These are phyloP conservation scores for Aspergillus sparsus DNA, from an alignment of 495 filamentous ascomycete genomes.

Conservation along the genomic window DNA sequence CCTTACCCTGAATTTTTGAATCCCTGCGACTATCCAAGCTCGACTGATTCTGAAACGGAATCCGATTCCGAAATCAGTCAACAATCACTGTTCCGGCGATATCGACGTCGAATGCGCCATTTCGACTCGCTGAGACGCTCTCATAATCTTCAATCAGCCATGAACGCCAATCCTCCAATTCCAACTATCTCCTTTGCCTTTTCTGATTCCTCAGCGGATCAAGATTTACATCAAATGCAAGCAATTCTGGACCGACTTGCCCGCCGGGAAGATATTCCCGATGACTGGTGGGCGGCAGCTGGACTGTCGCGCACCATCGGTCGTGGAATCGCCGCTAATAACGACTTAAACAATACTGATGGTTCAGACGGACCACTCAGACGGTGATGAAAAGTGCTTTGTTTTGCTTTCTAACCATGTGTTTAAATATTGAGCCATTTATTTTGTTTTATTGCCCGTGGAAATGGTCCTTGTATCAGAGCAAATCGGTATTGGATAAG, in stretches of 20 bases:
- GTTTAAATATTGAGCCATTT: constrained; percentile 20
- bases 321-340: constrained; percentile 31
- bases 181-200: constrained; percentile 41
- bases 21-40: constrained; percentile 45
- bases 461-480: constrained; percentile 3
- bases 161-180: constrained; percentile 43
- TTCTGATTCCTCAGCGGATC: constrained; percentile 33
- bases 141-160: constrained; percentile 34
- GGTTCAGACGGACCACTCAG: constrained; percentile 28
- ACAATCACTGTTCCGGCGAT: constrained; percentile 25
- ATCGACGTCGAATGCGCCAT: constrained; percentile 25
- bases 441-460: constrained; percentile 7
- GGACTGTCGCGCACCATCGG: constrained; percentile 61
- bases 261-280: constrained; percentile 68
- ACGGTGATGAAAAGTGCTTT: constrained; percentile 10
- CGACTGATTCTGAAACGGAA: constrained; percentile 39
- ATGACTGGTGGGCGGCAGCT: constrained; percentile 74
- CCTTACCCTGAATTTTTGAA: constrained; percentile 45
- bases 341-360: constrained; percentile 27
- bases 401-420: constrained; percentile 16
- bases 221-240: constrained; percentile 64
- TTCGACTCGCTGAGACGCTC: constrained; percentile 31
- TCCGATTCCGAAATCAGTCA: constrained; percentile 32
- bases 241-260: constrained; percentile 65
- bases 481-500: constrained; percentile 12